These are phyloP conservation scores for Nidularia pulvinata DNA, from an alignment of 768 basidiomycete genomes.

Conservation along the genomic window DNA sequence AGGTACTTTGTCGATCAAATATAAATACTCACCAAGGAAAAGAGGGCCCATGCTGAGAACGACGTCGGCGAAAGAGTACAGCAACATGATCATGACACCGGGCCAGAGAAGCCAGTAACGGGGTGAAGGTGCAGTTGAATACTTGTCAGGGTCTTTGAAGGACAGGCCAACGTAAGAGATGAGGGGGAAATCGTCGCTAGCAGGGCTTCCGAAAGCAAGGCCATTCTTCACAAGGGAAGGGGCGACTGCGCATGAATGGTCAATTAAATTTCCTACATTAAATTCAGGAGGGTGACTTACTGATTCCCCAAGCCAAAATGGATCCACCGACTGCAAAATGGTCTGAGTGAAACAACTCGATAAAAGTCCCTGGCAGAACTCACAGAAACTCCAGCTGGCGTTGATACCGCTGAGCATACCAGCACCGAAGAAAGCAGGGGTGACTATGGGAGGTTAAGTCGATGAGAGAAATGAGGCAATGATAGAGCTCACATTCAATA, in stretches of 20 bases:
- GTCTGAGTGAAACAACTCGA: slow-evolving; percentile 1
- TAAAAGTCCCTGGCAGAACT: slow-evolving; percentile 12
- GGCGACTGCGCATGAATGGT: slow-evolving; percentile 30
- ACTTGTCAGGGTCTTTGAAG: slow-evolving; percentile 39
- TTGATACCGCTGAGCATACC: slow-evolving; percentile 61
- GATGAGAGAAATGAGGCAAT: not conserved
- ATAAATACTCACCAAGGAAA: slow-evolving; percentile 19
- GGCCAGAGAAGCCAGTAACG: slow-evolving; percentile 68
- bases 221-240: slow-evolving; percentile 54
- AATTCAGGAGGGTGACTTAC: slow-evolving; percentile 18
- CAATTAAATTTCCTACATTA: not conserved
- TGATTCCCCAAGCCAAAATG: slow-evolving; percentile 62
- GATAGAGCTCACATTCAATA: slow-evolving; percentile 41
- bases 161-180: slow-evolving; percentile 44
- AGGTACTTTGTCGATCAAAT: too few relatives aligned
- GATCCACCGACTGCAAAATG: slow-evolving; percentile 42
- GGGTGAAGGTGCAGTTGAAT: slow-evolving; percentile 44
- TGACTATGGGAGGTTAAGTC: slow-evolving; percentile 22
- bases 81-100: slow-evolving; percentile 59
- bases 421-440: slow-evolving; percentile 58
- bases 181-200: slow-evolving; percentile 37
- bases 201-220: slow-evolving; percentile 38
- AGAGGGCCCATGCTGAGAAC: slow-evolving; percentile 35
- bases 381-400: slow-evolving; percentile 57
- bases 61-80: slow-evolving; percentile 59